These are phyloP conservation scores for Tanacetum coccineum DNA, from an alignment of 129 eudicot genomes.

Conservation along the genomic window DNA sequence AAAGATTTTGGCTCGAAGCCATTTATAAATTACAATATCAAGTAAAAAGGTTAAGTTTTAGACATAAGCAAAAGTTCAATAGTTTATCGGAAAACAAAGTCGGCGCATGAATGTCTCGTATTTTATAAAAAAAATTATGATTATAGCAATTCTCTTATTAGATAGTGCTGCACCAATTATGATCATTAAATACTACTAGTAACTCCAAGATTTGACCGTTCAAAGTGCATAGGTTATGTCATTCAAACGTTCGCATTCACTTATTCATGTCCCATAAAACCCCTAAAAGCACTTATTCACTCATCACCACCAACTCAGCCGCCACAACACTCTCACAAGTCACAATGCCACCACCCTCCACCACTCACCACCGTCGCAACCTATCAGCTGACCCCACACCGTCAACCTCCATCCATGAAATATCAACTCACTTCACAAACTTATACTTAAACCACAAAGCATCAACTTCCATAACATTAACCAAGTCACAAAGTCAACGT, in stretches of 20 bases:
- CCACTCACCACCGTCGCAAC: conserved; percentile 40
- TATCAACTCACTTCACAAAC: conserved; percentile 63
- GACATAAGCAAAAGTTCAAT: too few species aligned
- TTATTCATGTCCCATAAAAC: not conserved
- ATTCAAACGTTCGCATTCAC: not conserved
- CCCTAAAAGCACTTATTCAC: not conserved
- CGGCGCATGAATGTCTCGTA: too few species aligned
- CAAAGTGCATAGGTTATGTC: not conserved
- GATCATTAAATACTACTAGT: too few species aligned
- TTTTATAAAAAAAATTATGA: too few species aligned
- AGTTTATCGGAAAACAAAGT: too few species aligned
- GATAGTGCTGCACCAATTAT: too few species aligned
- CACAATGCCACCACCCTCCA: conserved; percentile 31
- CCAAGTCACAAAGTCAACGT: conserved; percentile 39
- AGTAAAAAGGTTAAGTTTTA: too few species aligned
- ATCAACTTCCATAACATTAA: conserved; percentile 24
- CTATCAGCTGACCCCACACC: conserved; percentile 35
- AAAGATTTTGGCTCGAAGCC: too few species aligned
- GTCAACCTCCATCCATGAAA: conserved; percentile 52
- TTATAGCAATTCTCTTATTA: too few species aligned
- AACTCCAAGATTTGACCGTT: conserved; percentile 18
- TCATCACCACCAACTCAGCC: not conserved
- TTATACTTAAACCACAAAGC: conserved; percentile 47
- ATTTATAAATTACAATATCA: too few species aligned
- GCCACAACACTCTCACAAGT: conserved; percentile 15